Base-by-base conservation (phyloP, 108 stramenopile genomes). In the Nitzschia palea region DNA sequence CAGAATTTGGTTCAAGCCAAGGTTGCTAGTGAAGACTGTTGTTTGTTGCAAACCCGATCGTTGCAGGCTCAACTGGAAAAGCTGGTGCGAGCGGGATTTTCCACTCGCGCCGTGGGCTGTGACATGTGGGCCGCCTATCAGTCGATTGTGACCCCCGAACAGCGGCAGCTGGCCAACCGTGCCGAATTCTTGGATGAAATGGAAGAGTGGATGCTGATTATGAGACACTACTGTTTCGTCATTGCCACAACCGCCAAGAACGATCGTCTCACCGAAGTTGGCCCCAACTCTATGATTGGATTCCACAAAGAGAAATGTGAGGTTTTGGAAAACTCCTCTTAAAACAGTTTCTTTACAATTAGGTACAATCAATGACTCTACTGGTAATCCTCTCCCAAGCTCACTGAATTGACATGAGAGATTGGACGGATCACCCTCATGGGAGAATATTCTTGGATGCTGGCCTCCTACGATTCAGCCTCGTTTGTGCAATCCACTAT, bases 181-280 rank as follows among this genome's bases (percentile, higher is more conserved):
- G 76, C 77, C 50, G 93, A 95, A 74, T 88, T 90, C 73, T 70
- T 95, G 68, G 93, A 95, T 70, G 93, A 95, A 71, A 26, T 87
- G 43, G 93, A 95, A 63, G 93, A 95, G 70, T 91, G 83, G 77
- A 70, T 71, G 3, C 63, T 95, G 67, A 74, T 95, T 50, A 91
- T 95, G 90, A 67, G 53, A 30, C 93, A 94, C 57, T 94, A 94
- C 59, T 86, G 86, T 36, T 83, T 93, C 29, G 50, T 83, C 0
- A 73, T 88, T 8, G 87, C 71, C 9, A 56, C 67, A 44, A 53
- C 48, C 20, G 48, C 14, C n/a, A 42, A 40, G 37, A 23, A 42
- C 18, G 58, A 60, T 9, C 3, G 6, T 36, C 22, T 48, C 2
- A 48, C 62, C 27, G 1, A 20, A 0, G 47, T 63, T 0, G 62